phyloP scores from a whole-genome alignment of 2,329 filamentous ascomycete genomes.

The Sporothrix euskadiensis region DNA sequence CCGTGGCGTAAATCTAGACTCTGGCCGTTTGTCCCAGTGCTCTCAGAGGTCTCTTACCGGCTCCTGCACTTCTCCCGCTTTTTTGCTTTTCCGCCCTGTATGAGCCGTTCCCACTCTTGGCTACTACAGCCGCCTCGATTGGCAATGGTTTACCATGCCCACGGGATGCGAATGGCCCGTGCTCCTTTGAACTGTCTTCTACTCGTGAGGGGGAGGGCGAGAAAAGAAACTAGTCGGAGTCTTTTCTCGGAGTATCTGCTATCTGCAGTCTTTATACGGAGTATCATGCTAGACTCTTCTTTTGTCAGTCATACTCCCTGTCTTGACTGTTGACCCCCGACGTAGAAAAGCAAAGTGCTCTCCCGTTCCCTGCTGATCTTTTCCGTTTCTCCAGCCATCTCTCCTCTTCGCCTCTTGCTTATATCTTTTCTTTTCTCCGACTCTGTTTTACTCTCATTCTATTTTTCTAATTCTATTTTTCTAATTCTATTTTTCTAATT shows the following conservation, averaged over 20 bases:
- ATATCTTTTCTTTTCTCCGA: neutral
- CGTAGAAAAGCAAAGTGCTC: slow-evolving; percentile 2
- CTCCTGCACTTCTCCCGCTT: neutral
- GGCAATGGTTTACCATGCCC: neutral
- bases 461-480: neutral
- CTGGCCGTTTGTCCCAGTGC: neutral
- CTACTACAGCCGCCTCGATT: neutral
- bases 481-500: neutral
- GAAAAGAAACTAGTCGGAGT: neutral
- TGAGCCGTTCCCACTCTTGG: neutral
- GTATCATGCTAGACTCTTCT: neutral
- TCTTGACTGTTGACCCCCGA: neutral
- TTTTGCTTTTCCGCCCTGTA: neutral
- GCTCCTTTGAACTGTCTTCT: neutral
- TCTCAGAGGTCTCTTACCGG: too few relatives aligned
- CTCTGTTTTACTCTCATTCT: neutral
- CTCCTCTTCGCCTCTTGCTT: neutral
- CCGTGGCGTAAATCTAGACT: neutral
- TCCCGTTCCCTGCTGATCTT: neutral
- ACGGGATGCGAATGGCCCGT: neutral
- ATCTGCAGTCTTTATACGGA: neutral
- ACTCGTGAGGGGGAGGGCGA: neutral
- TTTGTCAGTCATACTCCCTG: too few relatives aligned
- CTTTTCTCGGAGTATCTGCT: neutral
- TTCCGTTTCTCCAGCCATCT: neutral